phyloP scores from a whole-genome alignment of 805 yeast species.

The Hanseniaspora lindneri region DNA sequence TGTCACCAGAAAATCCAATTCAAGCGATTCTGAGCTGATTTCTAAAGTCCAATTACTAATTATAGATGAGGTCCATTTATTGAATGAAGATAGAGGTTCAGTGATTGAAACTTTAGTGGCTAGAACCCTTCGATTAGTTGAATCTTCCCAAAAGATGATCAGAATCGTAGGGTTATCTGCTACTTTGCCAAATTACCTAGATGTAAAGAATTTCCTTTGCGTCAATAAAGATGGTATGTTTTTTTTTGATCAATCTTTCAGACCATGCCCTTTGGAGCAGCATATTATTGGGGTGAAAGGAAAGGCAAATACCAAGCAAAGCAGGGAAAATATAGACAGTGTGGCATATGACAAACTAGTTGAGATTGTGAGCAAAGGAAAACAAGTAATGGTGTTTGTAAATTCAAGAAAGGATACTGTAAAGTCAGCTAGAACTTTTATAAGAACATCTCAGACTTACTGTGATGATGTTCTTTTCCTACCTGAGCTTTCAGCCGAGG shows the following conservation, averaged over 20 bases:
- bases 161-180: conserved; percentile 91
- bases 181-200: conserved; percentile 79
- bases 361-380: conserved; percentile 54
- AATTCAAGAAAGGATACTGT: conserved; percentile 90
- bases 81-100: conserved; percentile 96
- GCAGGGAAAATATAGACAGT: conserved; percentile 59
- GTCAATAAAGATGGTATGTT: conserved; percentile 91
- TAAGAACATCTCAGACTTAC: conserved; percentile 49
- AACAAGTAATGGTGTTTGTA: conserved; percentile 93
- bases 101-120: conserved; percentile 93
- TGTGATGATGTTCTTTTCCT: conserved; percentile 41
- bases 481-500: conserved; percentile 20
- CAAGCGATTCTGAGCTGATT: conserved; percentile 75
- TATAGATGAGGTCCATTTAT: conserved; percentile 90
- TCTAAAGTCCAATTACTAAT: conserved; percentile 74
- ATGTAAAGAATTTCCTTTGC: conserved; percentile 88
- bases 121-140: conserved; percentile 88
- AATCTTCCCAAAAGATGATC: conserved; percentile 84
- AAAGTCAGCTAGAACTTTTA: conserved; percentile 64
- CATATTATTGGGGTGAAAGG: conserved; percentile 78
- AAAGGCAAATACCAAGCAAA: conserved; percentile 62
- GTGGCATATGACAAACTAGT: conserved; percentile 65
- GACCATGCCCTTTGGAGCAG: conserved; percentile 90
- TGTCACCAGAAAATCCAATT: conserved; percentile 74
- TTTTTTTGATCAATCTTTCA: conserved; percentile 80